Conservation (phyloP, 495 filamentous ascomycete species). For the Alectoria sarmentosa region DNA sequence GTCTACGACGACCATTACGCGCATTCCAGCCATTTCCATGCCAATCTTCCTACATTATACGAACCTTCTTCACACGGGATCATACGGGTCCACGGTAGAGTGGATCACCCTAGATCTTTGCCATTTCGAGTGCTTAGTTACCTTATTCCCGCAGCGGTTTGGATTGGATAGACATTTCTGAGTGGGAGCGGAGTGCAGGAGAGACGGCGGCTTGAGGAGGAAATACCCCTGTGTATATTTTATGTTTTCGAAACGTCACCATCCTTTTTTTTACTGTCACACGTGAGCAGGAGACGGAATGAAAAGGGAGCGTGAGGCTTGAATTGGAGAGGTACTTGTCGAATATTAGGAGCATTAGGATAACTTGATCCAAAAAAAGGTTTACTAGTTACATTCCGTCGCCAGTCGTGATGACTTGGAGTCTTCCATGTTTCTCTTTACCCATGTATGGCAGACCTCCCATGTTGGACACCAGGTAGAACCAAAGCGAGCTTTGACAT, state of each 20-base stretch:
- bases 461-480: too few species aligned
- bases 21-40: neutral
- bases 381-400: too few species aligned
- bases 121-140: neutral
- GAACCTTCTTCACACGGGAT: constrained; percentile 1
- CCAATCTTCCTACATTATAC: neutral
- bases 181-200: constrained; percentile 3
- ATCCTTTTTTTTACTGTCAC: neutral
- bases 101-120: neutral
- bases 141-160: constrained; percentile 8
- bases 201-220: neutral
- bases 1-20: neutral
- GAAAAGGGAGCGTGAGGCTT: neutral
- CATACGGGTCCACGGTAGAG: neutral
- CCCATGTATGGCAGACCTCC: too few species aligned
- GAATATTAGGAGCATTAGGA: neutral
- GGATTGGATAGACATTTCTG: constrained; percentile 2
- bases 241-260: constrained; percentile 5
- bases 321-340: neutral
- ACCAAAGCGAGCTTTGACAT: neutral
- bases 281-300: neutral
- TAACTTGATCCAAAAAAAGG: neutral
- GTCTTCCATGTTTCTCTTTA: too few species aligned
- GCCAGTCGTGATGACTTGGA: too few species aligned
- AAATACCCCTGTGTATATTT: constrained; percentile 19